Evolutionary conservation across 2,329 filamentous ascomycete species (phyloP), one percentile per base, ranked within the genome.

Genomic region (Ambrosiella beaveri): DNA sequence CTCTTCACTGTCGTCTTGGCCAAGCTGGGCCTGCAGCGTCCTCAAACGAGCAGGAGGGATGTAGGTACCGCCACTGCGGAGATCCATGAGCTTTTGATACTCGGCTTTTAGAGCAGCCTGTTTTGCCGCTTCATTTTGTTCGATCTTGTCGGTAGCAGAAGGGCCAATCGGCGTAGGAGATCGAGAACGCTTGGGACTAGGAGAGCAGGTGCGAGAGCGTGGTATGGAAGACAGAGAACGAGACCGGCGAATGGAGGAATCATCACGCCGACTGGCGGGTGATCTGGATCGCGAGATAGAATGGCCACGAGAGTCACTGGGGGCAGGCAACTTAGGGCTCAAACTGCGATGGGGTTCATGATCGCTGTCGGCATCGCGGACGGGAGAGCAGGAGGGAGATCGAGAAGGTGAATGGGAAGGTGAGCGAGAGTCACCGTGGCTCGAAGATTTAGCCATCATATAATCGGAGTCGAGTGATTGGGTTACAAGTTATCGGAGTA

Each of bases 1-100:
- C 72, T 97, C 93, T 71, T 95, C 94, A 71, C 85, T 94, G 57
- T 80, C 84, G 75, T 95, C 95, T 73, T 98, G 93, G 62, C 89
- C 96, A 70, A 98, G 95, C 71, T 95, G 89, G 57, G 90, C 88
- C 73, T 98, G 93, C 61, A 98, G 79, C 44, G 91, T 91, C 64
- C 89, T 82, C 67, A 98, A 75, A 64, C 88, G 80, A 56, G 91
- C 91, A 0, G 93, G 93, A 17, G 93, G 93, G 62, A 98, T 95
- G 68, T 98, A 98, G 27, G 89, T 95, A 64, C 93, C 93, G 63
- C 93, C 93, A 53, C 89, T 95, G 64, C 93, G 86, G 81, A 95
- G 91, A 63, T 80, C 93, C 64, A 95, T 74, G 61, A 97, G 79
- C 72, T 91, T 91, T 71, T 94, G 84, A 72, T 95, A 94, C 74